Conservation (phyloP, 176 grass and related monocot genomes). For the Cenchrus purpureus region DNA sequence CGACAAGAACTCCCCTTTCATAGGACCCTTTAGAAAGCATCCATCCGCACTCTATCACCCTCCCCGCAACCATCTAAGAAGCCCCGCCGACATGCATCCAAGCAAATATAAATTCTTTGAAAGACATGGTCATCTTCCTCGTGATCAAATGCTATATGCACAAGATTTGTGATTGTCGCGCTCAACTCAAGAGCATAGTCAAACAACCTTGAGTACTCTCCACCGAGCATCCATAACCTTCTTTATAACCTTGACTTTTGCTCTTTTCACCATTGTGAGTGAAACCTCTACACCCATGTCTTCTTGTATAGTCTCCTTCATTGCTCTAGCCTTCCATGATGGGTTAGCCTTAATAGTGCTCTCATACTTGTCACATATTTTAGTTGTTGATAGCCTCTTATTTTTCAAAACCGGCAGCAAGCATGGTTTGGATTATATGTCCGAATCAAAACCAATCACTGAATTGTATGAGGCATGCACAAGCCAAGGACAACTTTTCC, state of each 20-base stretch:
- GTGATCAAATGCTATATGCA: neutral
- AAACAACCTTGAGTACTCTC: neutral
- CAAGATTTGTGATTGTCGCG: neutral
- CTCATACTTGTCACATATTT: constrained; percentile 2
- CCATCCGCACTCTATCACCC: neutral
- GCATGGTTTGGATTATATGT: neutral
- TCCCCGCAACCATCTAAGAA: neutral
- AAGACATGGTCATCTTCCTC: neutral
- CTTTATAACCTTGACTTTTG: neutral
- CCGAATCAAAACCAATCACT: neutral
- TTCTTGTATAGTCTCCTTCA: neutral
- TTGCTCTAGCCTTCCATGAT: neutral
- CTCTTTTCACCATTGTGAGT: neutral
- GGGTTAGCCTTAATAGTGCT: neutral
- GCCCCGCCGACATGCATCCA: neutral
- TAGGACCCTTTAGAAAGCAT: neutral
- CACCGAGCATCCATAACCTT: neutral
- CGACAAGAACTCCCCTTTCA: neutral
- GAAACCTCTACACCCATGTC: neutral
- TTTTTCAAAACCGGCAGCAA: neutral
- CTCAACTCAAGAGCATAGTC: neutral
- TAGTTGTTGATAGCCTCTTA: neutral
- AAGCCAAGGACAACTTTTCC: neutral
- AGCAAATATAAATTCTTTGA: neutral
- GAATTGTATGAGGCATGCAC: neutral